Conservation (phyloP, 2,329 filamentous ascomycete species). For the Beauveria sp. region DNA sequence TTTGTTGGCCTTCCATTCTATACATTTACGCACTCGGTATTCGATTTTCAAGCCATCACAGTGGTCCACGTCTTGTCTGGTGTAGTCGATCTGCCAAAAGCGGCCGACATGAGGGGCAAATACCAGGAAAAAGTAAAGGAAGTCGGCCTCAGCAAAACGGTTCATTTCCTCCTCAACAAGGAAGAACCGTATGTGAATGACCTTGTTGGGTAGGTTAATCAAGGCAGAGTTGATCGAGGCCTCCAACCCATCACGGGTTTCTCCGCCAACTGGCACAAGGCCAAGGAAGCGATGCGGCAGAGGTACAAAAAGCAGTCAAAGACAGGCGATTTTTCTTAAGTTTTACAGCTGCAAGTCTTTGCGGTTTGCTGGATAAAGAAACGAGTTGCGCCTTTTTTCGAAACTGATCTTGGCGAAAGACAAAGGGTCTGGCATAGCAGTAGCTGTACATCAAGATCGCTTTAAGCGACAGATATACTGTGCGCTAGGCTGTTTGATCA, state of each 20-base stretch:
- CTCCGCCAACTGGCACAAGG: background rate
- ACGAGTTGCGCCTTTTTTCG: no score
- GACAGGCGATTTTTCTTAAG: background rate
- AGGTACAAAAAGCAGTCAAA: background rate
- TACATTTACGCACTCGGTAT: conserved; percentile 60
- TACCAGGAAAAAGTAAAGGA: background rate
- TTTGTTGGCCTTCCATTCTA: conserved; percentile 61
- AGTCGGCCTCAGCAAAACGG: background rate
- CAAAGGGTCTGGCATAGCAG: no score
- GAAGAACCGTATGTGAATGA: background rate
- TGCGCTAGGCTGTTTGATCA: no score
- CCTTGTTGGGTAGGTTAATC: background rate
- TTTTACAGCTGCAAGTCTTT: background rate
- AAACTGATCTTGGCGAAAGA: background rate
- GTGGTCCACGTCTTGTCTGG: conserved; percentile 51
- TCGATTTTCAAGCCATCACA: conserved; percentile 61
- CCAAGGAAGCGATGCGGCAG: background rate
- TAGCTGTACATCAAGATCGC: no score
- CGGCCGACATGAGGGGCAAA: background rate
- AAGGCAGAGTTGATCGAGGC: background rate
- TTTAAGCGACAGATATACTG: no score
- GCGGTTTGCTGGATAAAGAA: no score
- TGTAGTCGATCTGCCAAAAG: background rate
- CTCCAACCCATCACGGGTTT: background rate
- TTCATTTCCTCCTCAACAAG: background rate